phyloP scores from a whole-genome alignment of 495 filamentous ascomycete species.

The Hypoxylon rickii region DNA sequence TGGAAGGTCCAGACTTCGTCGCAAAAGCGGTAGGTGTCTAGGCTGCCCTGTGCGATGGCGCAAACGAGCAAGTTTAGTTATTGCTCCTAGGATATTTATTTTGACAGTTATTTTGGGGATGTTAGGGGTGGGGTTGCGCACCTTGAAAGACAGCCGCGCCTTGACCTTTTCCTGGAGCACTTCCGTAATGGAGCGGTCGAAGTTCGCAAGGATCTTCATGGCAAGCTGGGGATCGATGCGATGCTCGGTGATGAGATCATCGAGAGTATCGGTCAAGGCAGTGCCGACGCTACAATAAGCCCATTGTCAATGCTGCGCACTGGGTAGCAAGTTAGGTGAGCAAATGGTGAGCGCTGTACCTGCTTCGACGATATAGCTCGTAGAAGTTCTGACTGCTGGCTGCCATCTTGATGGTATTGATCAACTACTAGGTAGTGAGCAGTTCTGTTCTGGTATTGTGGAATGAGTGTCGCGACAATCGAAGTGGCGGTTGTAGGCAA shows the following conservation, averaged over 20 bases:
- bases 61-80: conserved; percentile 6
- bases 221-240: conserved; percentile 97
- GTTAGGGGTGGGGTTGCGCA: conserved; percentile 48
- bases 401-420: conserved; percentile 40
- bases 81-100: neutral
- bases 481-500: neutral
- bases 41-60: conserved; percentile 69
- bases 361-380: conserved; percentile 96
- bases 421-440: neutral
- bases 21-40: conserved; percentile 99
- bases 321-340: conserved; percentile 18
- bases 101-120: neutral
- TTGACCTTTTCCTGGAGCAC: conserved; percentile 90
- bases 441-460: neutral
- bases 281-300: conserved; percentile 72
- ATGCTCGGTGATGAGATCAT: conserved; percentile 89
- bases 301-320: conserved; percentile 20
- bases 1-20: conserved; percentile 99
- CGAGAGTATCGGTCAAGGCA: conserved; percentile 92
- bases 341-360: conserved; percentile 59
- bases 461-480: neutral
- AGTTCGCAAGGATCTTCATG: conserved; percentile 94
- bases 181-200: conserved; percentile 87
- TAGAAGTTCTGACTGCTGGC: conserved; percentile 66
- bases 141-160: conserved; percentile 92